Percentiles rank a stretch among this genome's conserved stretches.
Evolutionary conservation across 768 basidiomycete species (phyloP).

Genomic region (Suillus clintonianus): DNA sequence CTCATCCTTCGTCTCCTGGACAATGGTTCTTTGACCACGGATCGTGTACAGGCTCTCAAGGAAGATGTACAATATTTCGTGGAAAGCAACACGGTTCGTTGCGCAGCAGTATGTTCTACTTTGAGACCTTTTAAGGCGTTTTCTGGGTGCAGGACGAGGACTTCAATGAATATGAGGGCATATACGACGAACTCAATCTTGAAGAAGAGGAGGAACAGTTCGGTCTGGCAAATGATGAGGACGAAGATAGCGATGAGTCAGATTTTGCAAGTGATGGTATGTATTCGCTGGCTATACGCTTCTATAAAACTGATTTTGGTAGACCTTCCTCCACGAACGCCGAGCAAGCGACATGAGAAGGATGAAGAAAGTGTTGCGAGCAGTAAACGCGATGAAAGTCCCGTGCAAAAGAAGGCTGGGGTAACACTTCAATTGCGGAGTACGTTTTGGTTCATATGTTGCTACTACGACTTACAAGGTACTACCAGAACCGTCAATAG

Average conservation of each 20-base stretch:
- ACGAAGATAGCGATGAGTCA: conserved; percentile 81
- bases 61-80: conserved; percentile 98
- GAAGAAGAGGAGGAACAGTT: conserved; percentile 97
- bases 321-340: conserved; percentile 68
- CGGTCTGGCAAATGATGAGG: conserved; percentile 71
- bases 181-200: conserved; percentile 96
- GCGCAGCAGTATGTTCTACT: conserved; percentile 7
- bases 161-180: conserved; percentile 95
- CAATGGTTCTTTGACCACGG: conserved; percentile 85
- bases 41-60: conserved; percentile 79
- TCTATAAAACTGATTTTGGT: conserved; percentile 8
- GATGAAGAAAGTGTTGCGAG: conserved; percentile 78
- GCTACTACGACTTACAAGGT: conserved; percentile 13
- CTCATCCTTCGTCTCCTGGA: conserved; percentile 91
- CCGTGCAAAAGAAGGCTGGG: conserved; percentile 75
- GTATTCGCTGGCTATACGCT: background rate
- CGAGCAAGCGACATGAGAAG: conserved; percentile 65
- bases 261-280: conserved; percentile 74
- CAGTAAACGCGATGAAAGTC: conserved; percentile 73
- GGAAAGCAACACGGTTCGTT: conserved; percentile 88
- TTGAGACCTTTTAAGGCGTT: conserved; percentile 19
- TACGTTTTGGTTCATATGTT: conserved; percentile 40
- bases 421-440: conserved; percentile 68
- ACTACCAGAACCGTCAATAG: conserved; percentile 62
- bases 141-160: conserved; percentile 76